Evolutionary conservation across 208 protist species (phyloP), one percentile per base, ranked within the genome.

Genomic region (Trypanosoma avium): DNA sequence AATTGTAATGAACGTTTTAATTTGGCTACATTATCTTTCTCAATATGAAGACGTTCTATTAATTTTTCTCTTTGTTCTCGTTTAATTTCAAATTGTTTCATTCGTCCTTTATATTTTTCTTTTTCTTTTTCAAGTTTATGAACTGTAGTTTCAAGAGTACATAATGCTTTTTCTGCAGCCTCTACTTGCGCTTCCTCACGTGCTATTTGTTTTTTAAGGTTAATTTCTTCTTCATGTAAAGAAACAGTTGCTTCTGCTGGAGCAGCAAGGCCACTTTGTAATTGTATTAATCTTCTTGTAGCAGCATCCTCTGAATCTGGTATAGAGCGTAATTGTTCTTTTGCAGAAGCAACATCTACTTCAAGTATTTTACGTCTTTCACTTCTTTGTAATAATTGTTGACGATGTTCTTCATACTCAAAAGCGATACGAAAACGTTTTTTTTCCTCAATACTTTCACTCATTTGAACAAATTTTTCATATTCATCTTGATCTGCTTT

Each of bases 401-500:
- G 54, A 36, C 49, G 48, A 42, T 82, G 79, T 38, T 81, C 71
- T 55, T 85, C 57, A 69, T 87, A 94, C 29, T 92, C 81, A 72
- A 86, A 81, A 29, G 91, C 88, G 22, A 88, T 60, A 33, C 81
- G 71, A 61, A 95, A 94, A 12, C 67, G 59, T 55, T 68, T 73
- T 70, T 89, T 88, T 43, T 75, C 73, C 57, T 97, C 83, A 42
- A 96, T 76, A 33, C 70, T 75, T 50, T 90, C 88, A 54, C 67
- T 82, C 38, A 84, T 61, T 27, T 81, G 64, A 36, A 92, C 62
- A 58, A 88, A 94, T 5, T 53, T 48, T 57, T 90, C 70, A 67
- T 95, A 97, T 64, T 92, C 90, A 29, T 88, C 81, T 48, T 94
- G 87, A 57, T 97, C 89, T n/a, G 85, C 78, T 33, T 79, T 77